phyloP scores from a whole-genome alignment of 495 filamentous ascomycete genomes.

The Xylaria cubensis region DNA sequence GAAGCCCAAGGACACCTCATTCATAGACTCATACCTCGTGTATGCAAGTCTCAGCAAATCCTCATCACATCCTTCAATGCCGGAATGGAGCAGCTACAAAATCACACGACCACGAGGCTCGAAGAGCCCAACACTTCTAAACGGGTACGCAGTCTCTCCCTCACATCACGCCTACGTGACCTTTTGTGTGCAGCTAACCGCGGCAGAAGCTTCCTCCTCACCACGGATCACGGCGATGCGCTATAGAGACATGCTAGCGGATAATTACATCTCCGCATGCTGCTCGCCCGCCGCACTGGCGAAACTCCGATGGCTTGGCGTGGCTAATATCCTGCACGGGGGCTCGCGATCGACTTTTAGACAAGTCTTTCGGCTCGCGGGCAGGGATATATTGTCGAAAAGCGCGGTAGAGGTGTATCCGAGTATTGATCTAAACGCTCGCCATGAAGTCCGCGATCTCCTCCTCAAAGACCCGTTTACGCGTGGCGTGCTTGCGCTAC shows the following conservation, averaged over 20 bases:
- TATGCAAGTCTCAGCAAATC: not conserved
- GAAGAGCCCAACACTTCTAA: not conserved
- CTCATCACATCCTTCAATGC: not conserved
- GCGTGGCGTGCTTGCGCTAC: not conserved
- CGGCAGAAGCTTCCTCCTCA: not conserved
- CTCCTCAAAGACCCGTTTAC: conserved; percentile 14
- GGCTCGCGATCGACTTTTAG: not conserved
- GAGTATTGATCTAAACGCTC: not conserved
- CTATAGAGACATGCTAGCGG: conserved; percentile 19
- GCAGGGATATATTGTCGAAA: not conserved
- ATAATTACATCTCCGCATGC: conserved; percentile 6
- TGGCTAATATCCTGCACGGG: conserved; percentile 8
- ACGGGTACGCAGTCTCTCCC: conserved; percentile 16
- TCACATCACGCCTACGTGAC: conserved; percentile 22
- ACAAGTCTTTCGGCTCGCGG: not conserved
- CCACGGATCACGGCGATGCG: conserved; percentile 16
- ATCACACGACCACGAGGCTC: conserved; percentile 5
- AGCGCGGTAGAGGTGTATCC: conserved; percentile 1
- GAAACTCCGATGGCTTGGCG: conserved; percentile 4
- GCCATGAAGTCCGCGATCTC: not conserved
- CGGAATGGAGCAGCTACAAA: conserved; percentile 13
- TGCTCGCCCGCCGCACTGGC: not conserved
- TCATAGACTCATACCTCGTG: conserved; percentile 17
- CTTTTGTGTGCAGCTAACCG: conserved; percentile 15
- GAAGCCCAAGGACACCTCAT: conserved; percentile 15